phyloP scores from a whole-genome alignment of 148 eudicot genomes.

The Rhododendron vialii region DNA sequence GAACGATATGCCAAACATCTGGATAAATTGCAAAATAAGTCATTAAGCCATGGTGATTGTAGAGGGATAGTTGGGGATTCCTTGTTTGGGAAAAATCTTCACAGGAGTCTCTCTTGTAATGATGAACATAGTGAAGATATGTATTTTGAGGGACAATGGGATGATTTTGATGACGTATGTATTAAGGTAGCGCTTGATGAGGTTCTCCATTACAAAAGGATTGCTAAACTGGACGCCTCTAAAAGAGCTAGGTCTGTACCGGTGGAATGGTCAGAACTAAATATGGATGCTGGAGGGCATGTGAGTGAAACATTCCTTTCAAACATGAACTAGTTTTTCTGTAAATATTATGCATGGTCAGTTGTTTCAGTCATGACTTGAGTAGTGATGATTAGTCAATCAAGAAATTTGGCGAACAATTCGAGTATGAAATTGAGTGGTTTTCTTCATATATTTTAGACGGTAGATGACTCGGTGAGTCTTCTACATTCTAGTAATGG shows the following conservation, averaged over 20 bases:
- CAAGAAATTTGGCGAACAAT: not conserved
- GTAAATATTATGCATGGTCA: not conserved
- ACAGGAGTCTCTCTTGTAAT: constrained; percentile 18
- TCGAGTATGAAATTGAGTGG: not conserved
- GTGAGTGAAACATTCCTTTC: constrained; percentile 18
- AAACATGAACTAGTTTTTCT: not conserved
- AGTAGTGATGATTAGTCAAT: not conserved
- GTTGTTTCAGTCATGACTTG: not conserved
- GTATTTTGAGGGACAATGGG: constrained; percentile 46
- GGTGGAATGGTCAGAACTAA: constrained; percentile 32
- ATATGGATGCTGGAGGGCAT: constrained; percentile 19
- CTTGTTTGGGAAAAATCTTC: constrained; percentile 12
- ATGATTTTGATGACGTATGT: constrained; percentile 54
- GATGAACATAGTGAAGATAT: constrained; percentile 26
- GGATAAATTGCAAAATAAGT: constrained; percentile 27
- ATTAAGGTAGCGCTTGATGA: constrained; percentile 60
- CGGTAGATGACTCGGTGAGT: not conserved
- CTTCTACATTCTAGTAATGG: not conserved
- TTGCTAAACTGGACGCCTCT: constrained; percentile 35
- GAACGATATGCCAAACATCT: constrained; percentile 63
- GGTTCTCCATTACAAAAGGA: constrained; percentile 52
- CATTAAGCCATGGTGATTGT: constrained; percentile 10
- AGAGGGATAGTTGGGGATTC: constrained; percentile 20
- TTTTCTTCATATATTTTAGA: constrained; percentile 1
- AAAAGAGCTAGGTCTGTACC: constrained; percentile 36